A percentile compares a stretch with the other conserved stretches of the same genome.
Conservation (phyloP, 2,329 filamentous ascomycete genomes). For the Dactylellina cionopaga region DNA sequence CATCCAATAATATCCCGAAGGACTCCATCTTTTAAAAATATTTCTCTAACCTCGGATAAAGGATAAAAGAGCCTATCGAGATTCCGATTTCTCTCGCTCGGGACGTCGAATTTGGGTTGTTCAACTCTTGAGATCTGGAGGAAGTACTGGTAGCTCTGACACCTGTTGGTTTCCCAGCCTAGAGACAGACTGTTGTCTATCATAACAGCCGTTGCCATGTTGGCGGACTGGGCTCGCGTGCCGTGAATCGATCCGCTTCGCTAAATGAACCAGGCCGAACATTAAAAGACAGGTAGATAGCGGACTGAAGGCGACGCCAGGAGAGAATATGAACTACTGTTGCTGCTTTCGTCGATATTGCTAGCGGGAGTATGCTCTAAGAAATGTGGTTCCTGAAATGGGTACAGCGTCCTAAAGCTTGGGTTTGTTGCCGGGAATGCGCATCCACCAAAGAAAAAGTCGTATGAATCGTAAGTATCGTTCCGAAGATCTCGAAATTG, state of each 20-base stretch:
- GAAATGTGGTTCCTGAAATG: no score
- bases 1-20: conserved; percentile 30
- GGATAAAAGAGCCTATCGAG: conserved; percentile 32
- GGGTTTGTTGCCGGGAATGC: no score
- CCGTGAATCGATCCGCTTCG: conserved; percentile 5
- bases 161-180: conserved; percentile 28
- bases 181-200: conserved; percentile 35
- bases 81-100: conserved; percentile 22
- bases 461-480: background rate
- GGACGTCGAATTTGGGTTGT: conserved; percentile 23
- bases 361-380: no score
- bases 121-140: conserved; percentile 23
- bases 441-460: no score
- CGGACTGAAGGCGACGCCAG: background rate
- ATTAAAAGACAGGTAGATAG: conserved; percentile 1
- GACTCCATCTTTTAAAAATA: conserved; percentile 30
- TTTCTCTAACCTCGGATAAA: conserved; percentile 12
- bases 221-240: conserved; percentile 34
- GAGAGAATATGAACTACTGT: background rate
- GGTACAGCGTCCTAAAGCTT: no score
- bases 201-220: conserved; percentile 46
- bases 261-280: background rate
- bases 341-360: background rate
- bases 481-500: conserved; percentile 4
- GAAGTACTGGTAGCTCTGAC: conserved; percentile 38